Evolutionary conservation across 2,329 filamentous ascomycete species (phyloP), one percentile per base, ranked within the genome.

Genomic region (Leptographium procerum): DNA sequence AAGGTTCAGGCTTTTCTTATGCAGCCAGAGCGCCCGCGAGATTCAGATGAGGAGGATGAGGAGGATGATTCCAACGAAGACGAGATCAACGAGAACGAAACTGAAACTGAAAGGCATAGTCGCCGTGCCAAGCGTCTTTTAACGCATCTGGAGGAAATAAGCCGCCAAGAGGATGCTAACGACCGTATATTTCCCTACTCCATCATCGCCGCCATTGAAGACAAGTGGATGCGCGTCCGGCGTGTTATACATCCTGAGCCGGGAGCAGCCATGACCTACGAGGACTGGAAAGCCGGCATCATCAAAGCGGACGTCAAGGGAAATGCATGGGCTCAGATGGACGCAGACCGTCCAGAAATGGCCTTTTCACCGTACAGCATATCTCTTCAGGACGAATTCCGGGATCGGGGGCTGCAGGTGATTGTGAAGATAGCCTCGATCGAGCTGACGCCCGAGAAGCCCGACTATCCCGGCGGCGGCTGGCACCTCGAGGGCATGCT

Each of bases 341-440:
- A 36, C 4, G 34, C 4, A 5, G 34, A 14, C 52, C 29, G 29
- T 10, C 26, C n/a, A 1, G 8, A 43, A 22, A 1, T 9, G 24
- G 26, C 45, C n/a, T 45, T 52, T 16, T 19, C 33, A 7, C 29
- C 45, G 36, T 59, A 24, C 56, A 47, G 22, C 26, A 19, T 63
- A 11, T 58, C 48, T 22, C 61, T 69, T n/a, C 47, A 62, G 14
- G 56, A 66, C 10, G 60, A 58, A 28, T 69, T 69, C 60, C 62
- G 66, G 11, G 64, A 73, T 1, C 66, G 68, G 8, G 77, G 78
- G 2, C 64, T 86, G 4, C 84, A 87, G 63, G 68, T 87, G 43
- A 82, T 87, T 54, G 76, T 86, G 22, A 85, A 86, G 64, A 71
- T 87, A 61, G 75, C 80, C 0, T 77, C 74, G 33, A 78, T 85